phyloP scores from a whole-genome alignment of 306 rosid species.

The Casuarina glauca region DNA sequence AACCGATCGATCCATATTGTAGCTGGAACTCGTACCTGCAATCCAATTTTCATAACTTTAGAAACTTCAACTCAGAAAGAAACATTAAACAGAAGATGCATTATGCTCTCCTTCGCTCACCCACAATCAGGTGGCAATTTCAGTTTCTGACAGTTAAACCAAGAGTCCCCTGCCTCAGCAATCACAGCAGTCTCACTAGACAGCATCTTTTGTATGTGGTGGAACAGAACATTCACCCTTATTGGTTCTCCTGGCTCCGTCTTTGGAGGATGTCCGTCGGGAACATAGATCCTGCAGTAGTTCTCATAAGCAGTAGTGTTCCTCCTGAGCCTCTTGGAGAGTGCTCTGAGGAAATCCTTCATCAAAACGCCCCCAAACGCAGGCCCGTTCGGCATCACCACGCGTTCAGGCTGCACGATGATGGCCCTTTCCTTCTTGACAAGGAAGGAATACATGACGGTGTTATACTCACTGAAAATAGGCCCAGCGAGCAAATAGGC shows the following conservation, averaged over 20 bases:
- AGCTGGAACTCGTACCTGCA: conserved; percentile 69
- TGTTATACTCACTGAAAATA: conserved; percentile 56
- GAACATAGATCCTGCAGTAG: conserved; percentile 57
- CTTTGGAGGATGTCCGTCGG: conserved; percentile 55
- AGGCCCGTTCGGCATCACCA: conserved; percentile 53
- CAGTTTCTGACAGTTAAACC: too few species aligned
- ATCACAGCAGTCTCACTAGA: conserved; percentile 55
- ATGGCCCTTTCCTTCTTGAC: conserved; percentile 65
- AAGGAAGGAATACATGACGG: conserved; percentile 67
- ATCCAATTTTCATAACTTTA: background rate
- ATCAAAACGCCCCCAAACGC: conserved; percentile 60
- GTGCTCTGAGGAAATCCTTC: conserved; percentile 58
- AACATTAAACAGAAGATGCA: background rate
- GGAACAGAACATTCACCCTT: conserved; percentile 62
- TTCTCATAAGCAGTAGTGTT: conserved; percentile 52
- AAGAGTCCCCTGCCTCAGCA: conserved; percentile 54
- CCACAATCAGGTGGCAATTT: conserved; percentile 56
- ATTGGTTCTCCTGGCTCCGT: conserved; percentile 50
- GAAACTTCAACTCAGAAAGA: background rate
- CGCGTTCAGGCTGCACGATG: conserved; percentile 57
- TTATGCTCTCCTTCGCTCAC: conserved; percentile 26
- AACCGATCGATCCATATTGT: conserved; percentile 46
- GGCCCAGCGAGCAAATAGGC: conserved; percentile 66
- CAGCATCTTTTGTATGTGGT: conserved; percentile 54
- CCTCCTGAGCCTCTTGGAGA: conserved; percentile 36